These are phyloP conservation scores for Eutrema japonicum DNA, from an alignment of 345 rosid genomes.

Conservation along the genomic window DNA sequence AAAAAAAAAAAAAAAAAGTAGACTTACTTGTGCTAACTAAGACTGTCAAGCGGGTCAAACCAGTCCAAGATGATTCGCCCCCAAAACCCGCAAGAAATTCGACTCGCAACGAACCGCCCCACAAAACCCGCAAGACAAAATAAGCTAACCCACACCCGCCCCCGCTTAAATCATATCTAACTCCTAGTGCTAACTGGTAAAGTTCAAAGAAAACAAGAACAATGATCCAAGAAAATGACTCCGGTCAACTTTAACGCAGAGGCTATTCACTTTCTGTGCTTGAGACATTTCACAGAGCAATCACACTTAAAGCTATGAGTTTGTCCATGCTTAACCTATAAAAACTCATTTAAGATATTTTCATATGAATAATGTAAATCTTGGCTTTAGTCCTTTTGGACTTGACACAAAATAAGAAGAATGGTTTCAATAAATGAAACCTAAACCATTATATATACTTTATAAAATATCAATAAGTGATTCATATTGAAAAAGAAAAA, in stretches of 20 bases:
- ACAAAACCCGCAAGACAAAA: no score
- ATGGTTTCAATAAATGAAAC: neutral
- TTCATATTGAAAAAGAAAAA: neutral
- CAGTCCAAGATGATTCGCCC: no score
- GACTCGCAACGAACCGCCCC: no score
- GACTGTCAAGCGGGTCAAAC: no score
- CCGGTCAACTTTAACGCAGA: neutral
- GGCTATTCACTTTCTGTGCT: conserved; percentile 7
- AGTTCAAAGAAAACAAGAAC: conserved; percentile 8
- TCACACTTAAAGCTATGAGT: conserved; percentile 18
- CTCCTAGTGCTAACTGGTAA: neutral
- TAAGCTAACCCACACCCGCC: no score
- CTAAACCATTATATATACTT: conserved; percentile 3
- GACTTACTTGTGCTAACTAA: neutral
- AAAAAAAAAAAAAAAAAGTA: no score
- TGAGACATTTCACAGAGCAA: conserved; percentile 29
- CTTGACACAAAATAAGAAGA: neutral
- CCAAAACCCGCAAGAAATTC: no score
- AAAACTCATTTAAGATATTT: neutral
- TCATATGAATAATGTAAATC: neutral
- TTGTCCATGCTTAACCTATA: conserved; percentile 20
- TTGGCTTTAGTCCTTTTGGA: neutral
- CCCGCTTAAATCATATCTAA: no score
- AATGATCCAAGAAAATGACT: conserved; percentile 7
- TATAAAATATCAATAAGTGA: neutral